A percentile compares a stretch with the other conserved stretches of the same genome.
These are phyloP conservation scores for Tilletia horrida DNA, from an alignment of 1,284 basidiomycete genomes.

Conservation along the genomic window DNA sequence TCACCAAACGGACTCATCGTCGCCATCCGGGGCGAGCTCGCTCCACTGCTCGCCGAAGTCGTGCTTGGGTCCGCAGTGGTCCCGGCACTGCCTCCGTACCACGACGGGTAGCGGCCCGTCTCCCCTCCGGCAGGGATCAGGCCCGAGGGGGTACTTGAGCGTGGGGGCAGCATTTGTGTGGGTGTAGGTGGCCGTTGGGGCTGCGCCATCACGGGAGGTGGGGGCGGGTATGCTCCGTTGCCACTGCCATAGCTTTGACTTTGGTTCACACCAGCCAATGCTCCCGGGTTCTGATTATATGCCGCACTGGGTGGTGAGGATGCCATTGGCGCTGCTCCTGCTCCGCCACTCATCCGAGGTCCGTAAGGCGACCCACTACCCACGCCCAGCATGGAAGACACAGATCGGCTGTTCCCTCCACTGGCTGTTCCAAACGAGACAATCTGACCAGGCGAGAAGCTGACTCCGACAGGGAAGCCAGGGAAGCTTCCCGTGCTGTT, in stretches of 20 bases:
- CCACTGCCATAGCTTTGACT: background rate
- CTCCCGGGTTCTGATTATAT: background rate
- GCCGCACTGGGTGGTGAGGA: constrained; percentile 1
- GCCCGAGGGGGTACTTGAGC: background rate
- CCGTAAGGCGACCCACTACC: background rate
- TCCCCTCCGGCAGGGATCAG: background rate
- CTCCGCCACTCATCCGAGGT: background rate
- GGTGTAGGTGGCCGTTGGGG: constrained; percentile 5
- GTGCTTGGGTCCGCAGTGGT: background rate
- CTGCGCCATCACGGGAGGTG: background rate
- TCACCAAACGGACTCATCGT: constrained; percentile 11
- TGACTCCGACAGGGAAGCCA: constrained; percentile 9
- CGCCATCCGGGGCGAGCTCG: constrained; percentile 2
- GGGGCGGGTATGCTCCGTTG: background rate
- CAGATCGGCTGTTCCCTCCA: background rate
- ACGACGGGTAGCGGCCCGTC: constrained; percentile 10
- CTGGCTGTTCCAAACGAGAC: constrained; percentile 2
- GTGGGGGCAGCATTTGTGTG: background rate
- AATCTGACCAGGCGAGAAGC: constrained; percentile 16
- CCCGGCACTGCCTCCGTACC: background rate
- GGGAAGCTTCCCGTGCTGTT: too few relatives aligned
- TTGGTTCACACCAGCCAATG: background rate
- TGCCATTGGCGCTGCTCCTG: background rate
- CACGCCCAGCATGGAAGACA: background rate
- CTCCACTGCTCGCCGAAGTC: background rate